Percentiles rank a stretch among this genome's conserved stretches.
Evolutionary conservation across 441 rosid species (phyloP).

Genomic region (Bocquillonia castaneifolia): DNA sequence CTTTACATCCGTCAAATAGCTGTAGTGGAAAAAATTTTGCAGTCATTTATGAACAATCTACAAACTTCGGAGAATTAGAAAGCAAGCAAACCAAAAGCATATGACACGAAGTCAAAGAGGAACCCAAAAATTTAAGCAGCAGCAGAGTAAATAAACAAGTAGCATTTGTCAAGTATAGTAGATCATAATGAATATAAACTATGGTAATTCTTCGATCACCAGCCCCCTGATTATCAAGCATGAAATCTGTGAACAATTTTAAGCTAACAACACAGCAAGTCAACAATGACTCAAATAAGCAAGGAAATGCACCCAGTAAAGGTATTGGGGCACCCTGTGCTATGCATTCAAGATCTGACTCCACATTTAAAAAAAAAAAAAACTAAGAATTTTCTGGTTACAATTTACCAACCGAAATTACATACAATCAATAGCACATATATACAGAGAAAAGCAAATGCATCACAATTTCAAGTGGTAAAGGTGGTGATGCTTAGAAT

Average conservation of each 20-base stretch:
- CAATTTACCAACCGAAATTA: neutral
- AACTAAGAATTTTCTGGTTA: neutral
- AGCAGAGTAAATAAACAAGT: neutral
- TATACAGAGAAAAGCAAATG: neutral
- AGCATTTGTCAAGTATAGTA: neutral
- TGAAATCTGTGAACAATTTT: neutral
- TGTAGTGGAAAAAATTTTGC: neutral
- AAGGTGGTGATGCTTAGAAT: neutral
- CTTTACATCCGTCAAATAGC: conserved; percentile 1
- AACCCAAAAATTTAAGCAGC: neutral
- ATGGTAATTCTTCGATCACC: neutral
- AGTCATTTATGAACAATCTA: neutral
- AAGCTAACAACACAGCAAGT: neutral
- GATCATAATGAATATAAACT: neutral
- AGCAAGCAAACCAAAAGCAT: neutral
- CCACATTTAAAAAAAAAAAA: neutral
- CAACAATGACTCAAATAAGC: neutral
- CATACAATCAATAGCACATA: neutral
- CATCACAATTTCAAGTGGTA: neutral
- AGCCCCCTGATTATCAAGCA: neutral
- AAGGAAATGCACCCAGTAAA: neutral
- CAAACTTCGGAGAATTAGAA: neutral
- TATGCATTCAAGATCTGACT: neutral
- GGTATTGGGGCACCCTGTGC: neutral
- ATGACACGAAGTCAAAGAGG: neutral